A percentile compares a stretch with the other conserved stretches of the same genome.
phyloP scores from a whole-genome alignment of 108 stramenopile species.

The Stephanodiscus triporus region DNA sequence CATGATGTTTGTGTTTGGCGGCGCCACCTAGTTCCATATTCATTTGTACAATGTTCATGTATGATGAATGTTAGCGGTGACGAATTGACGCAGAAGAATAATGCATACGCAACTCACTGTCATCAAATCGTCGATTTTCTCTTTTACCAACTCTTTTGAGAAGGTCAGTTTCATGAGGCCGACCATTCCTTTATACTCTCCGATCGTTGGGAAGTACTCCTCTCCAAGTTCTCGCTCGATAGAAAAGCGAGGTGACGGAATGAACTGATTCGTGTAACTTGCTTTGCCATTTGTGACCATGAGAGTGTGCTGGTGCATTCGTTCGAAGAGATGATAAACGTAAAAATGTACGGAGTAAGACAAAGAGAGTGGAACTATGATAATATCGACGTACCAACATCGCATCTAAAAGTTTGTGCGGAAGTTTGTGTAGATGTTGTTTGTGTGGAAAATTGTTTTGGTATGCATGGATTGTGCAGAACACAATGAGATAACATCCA shows the following conservation, averaged over 20 bases:
- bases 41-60: too few species aligned
- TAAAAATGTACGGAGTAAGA: neutral
- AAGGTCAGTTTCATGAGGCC: conserved; percentile 41
- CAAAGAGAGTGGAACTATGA: neutral
- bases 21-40: conserved; percentile 19
- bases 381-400: conserved; percentile 34
- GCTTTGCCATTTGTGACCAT: conserved; percentile 46
- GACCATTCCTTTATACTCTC: conserved; percentile 44
- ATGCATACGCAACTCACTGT: conserved; percentile 15
- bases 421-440: conserved; percentile 1
- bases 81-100: neutral
- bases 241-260: conserved; percentile 47
- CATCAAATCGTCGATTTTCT: conserved; percentile 38
- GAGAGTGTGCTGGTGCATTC: conserved; percentile 35
- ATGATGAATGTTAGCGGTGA: neutral
- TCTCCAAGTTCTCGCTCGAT: conserved; percentile 49
- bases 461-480: neutral
- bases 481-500: neutral
- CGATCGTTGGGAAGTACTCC: conserved; percentile 48
- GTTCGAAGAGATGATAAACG: neutral
- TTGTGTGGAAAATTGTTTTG: conserved; percentile 1
- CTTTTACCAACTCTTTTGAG: conserved; percentile 38
- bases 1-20: conserved; percentile 38
- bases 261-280: conserved; percentile 51
- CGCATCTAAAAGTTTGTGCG: conserved; percentile 21